Conservation (phyloP, 345 rosid species). For the Salix arbutifolia region DNA sequence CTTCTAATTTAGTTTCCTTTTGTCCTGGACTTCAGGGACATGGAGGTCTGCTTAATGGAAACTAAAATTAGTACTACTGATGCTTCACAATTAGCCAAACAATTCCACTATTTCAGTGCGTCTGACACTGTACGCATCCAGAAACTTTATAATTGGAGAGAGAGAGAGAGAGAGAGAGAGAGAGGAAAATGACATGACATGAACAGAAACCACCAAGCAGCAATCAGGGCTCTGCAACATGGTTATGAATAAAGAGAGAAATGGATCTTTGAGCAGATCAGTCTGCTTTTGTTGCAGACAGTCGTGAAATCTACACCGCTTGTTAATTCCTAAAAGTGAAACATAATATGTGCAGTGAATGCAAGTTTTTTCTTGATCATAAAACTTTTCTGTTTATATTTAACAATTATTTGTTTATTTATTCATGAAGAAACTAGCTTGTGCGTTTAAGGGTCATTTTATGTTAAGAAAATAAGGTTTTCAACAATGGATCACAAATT, state of each 20-base stretch:
- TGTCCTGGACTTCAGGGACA: too few relatives aligned
- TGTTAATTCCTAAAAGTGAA: not conserved
- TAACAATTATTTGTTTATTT: too few relatives aligned
- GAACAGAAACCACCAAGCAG: conserved; percentile 1
- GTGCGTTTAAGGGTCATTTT: too few relatives aligned
- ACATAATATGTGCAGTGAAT: not conserved
- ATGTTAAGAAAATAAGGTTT: not conserved
- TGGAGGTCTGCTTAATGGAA: too few relatives aligned
- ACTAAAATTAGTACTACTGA: not conserved
- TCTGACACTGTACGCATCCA: not conserved
- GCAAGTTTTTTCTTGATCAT: not conserved
- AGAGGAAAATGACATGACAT: conserved; percentile 1
- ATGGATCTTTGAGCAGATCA: not conserved
- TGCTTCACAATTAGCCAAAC: not conserved
- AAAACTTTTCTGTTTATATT: too few relatives aligned
- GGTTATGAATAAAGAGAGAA: not conserved
- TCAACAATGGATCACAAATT: too few relatives aligned
- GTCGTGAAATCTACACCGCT: not conserved
- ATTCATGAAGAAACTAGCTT: too few relatives aligned
- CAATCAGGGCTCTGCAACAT: not conserved
- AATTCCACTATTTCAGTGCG: conserved; percentile 8
- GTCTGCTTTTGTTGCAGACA: not conserved
- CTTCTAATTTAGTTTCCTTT: not conserved
- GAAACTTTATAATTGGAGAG: not conserved
- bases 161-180: not conserved